phyloP scores from a whole-genome alignment of 2,329 filamentous ascomycete species.

The Colletotrichum sojae region DNA sequence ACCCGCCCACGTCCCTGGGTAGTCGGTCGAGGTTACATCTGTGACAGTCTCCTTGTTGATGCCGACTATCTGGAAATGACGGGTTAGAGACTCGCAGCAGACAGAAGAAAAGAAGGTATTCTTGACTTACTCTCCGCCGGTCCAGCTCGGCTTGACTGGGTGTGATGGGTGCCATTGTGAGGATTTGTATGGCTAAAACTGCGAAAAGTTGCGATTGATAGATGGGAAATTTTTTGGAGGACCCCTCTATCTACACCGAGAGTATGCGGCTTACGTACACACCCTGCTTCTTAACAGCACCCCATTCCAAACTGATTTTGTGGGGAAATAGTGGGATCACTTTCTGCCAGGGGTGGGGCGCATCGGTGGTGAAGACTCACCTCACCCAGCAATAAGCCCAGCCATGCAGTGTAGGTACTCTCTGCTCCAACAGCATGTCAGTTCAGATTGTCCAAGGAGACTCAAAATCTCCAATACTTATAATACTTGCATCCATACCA shows the following conservation, averaged over 20 bases:
- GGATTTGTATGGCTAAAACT: constrained; percentile 29
- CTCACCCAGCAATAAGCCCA: no score
- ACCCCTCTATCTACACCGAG: constrained; percentile 41
- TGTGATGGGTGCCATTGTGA: constrained; percentile 59
- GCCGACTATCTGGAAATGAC: constrained; percentile 77
- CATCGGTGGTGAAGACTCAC: no score
- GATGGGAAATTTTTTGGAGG: constrained; percentile 42
- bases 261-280: constrained; percentile 36
- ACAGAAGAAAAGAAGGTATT: constrained; percentile 38
- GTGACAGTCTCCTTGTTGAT: constrained; percentile 93
- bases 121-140: constrained; percentile 68
- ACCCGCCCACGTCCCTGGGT: constrained; percentile 90
- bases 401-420: no score
- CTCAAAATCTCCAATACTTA: no score
- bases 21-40: constrained; percentile 90
- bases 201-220: constrained; percentile 38
- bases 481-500: no score
- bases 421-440: no score
- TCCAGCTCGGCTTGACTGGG: constrained; percentile 71
- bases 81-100: constrained; percentile 19
- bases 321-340: background rate
- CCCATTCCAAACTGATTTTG: constrained; percentile 21
- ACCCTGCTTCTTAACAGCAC: constrained; percentile 9
- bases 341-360: background rate
- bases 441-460: no score